Evolutionary conservation across 768 basidiomycete genomes (phyloP).

Genomic region (Boletus rufocinnamomeus): DNA sequence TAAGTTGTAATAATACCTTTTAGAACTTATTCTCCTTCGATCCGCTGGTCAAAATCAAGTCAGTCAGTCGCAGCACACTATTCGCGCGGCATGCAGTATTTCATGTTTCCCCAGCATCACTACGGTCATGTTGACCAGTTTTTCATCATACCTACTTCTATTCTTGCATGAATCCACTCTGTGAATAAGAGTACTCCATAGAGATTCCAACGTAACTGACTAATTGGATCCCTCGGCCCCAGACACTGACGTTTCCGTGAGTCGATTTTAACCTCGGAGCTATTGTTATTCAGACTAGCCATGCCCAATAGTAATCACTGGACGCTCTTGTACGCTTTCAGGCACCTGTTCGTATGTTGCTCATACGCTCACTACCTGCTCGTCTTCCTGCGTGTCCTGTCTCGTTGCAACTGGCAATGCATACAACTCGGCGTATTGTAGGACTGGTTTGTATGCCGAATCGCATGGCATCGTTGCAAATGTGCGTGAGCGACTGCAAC

Average conservation of each 20-base stretch:
- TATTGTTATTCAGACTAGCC: not conserved
- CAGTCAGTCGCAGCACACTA: not conserved
- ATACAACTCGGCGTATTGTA: conserved; percentile 28
- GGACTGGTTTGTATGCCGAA: conserved; percentile 86
- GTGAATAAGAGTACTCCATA: not conserved
- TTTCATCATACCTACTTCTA: not conserved
- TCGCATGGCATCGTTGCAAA: conserved; percentile 89
- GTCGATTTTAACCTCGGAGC: conserved; percentile 30
- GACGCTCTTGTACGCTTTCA: conserved; percentile 67
- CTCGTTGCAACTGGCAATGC: not conserved
- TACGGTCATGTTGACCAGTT: not conserved
- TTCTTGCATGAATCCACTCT: not conserved
- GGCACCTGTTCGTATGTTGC: not conserved
- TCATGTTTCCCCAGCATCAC: not conserved
- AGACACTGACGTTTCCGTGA: conserved; percentile 89
- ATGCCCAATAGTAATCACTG: conserved; percentile 71
- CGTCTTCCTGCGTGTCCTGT: not conserved
- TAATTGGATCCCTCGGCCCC: conserved; percentile 2
- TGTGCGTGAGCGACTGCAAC: conserved; percentile 41
- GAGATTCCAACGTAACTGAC: conserved; percentile 1
- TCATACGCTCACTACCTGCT: not conserved
- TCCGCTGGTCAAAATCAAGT: not conserved
- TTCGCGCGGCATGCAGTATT: not conserved
- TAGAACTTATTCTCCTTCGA: not conserved
- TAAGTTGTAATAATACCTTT: conserved; percentile 38